Percentiles rank a stretch among this genome's conserved stretches.
These are phyloP conservation scores for Fusarium coffeatum DNA, from an alignment of 2,329 filamentous ascomycete genomes.

Conservation along the genomic window DNA sequence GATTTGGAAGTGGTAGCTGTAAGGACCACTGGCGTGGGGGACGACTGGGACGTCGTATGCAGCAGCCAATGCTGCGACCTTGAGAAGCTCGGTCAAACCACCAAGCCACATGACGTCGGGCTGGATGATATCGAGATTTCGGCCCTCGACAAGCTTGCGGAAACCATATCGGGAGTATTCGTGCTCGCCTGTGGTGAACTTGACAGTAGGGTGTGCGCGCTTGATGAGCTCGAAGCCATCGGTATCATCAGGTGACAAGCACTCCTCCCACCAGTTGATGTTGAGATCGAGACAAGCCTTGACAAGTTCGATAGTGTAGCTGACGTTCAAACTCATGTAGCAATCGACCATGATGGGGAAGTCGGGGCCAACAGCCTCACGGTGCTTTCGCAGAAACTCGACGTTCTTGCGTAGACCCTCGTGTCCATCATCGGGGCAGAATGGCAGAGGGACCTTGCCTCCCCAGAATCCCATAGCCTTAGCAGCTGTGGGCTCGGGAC, in stretches of 20 bases:
- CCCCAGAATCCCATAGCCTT: slow-evolving; percentile 91
- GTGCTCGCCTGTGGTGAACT: slow-evolving; percentile 96
- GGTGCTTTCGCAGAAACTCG: slow-evolving; percentile 86
- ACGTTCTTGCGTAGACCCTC: slow-evolving; percentile 88
- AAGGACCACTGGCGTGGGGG: slow-evolving; percentile 92
- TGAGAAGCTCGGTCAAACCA: slow-evolving; percentile 90
- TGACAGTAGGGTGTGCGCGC: slow-evolving; percentile 86
- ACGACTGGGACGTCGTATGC: slow-evolving; percentile 96
- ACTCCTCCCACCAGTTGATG: slow-evolving; percentile 99
- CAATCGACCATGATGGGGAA: slow-evolving; percentile 96
- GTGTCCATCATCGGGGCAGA: slow-evolving; percentile 87
- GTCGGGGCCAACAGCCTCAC: slow-evolving; percentile 85
- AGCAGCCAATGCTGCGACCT: slow-evolving; percentile 86
- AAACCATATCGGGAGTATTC: slow-evolving; percentile 96
- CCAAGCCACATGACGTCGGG: slow-evolving; percentile 98
- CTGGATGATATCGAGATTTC: slow-evolving; percentile 93
- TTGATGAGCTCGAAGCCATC: slow-evolving; percentile 93
- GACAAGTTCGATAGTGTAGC: slow-evolving; percentile 91
- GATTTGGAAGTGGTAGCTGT: slow-evolving; percentile 96
- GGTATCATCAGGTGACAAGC: slow-evolving; percentile 88
- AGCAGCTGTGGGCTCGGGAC: slow-evolving; percentile 82
- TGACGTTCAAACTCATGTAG: slow-evolving; percentile 94
- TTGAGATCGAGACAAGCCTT: slow-evolving; percentile 84
- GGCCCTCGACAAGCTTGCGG: slow-evolving; percentile 90
- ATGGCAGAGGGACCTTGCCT: slow-evolving; percentile 89